Percentiles rank a stretch among this genome's conserved stretches.
Conservation (phyloP, 2,329 filamentous ascomycete genomes). For the Zarea fungicola region DNA sequence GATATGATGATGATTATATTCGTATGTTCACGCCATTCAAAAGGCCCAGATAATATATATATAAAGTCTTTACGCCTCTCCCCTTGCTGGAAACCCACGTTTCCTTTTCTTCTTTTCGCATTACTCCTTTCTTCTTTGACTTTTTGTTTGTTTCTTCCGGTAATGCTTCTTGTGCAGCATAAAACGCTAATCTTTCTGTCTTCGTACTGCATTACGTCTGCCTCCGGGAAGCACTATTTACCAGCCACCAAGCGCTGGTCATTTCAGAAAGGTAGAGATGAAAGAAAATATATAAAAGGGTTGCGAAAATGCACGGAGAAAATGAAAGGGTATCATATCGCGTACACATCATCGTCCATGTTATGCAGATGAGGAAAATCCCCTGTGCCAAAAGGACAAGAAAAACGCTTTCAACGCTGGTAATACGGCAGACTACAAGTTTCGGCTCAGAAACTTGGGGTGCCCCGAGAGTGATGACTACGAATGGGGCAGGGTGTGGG, state of each 20-base stretch:
- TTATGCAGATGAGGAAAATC: neutral
- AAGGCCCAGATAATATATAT: too few relatives aligned
- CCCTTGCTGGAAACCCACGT: neutral
- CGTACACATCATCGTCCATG: constrained; percentile 1
- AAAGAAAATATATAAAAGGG: neutral
- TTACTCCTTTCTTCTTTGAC: neutral
- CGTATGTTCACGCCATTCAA: too few relatives aligned
- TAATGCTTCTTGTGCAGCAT: neutral
- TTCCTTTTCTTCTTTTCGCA: neutral
- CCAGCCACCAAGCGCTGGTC: neutral
- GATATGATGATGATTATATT: too few relatives aligned
- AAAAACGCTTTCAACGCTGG: constrained; percentile 6
- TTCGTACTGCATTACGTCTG: too few relatives aligned
- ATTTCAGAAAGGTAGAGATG: neutral
- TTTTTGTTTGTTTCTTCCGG: neutral
- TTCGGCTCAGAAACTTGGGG: too few relatives aligned
- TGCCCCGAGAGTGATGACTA: neutral
- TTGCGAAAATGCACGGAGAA: neutral
- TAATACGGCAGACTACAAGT: constrained; percentile 4
- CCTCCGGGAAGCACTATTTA: neutral
- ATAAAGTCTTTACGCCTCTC: neutral
- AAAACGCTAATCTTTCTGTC: neutral
- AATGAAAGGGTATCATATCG: constrained; percentile 1
- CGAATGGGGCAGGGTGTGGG: neutral
- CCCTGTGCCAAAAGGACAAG: neutral